Conservation (phyloP, 2,329 filamentous ascomycete species). For the Fusarium sp. region DNA sequence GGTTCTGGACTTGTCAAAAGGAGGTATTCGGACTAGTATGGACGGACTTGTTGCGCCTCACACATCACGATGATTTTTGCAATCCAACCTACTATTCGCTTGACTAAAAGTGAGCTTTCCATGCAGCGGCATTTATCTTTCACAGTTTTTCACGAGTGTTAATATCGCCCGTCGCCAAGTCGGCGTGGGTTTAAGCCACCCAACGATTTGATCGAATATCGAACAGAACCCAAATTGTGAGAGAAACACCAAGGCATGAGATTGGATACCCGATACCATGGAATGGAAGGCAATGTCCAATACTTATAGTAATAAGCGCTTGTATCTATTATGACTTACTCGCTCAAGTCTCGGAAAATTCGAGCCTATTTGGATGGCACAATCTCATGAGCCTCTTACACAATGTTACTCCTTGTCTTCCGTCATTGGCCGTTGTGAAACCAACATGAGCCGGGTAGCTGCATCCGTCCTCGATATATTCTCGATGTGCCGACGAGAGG, state of each 20-base stretch:
- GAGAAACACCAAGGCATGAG: neutral
- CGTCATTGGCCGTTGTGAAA: neutral
- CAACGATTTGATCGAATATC: neutral
- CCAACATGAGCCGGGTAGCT: neutral
- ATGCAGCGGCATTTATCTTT: neutral
- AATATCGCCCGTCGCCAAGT: neutral
- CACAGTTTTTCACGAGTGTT: accelerated
- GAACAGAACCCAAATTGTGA: neutral
- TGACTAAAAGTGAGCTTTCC: accelerated
- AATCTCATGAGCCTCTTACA: neutral
- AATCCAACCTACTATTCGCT: neutral
- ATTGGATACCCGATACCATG: too few species aligned
- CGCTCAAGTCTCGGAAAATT: accelerated
- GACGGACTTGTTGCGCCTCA: neutral
- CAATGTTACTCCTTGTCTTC: neutral
- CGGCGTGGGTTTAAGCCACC: accelerated
- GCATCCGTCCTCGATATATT: neutral
- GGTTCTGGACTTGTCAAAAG: neutral
- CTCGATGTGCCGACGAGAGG: neutral
- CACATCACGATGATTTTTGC: neutral
- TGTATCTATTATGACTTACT: too few species aligned
- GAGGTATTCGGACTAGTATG: neutral
- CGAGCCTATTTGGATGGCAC: neutral
- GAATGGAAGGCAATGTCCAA: too few species aligned
- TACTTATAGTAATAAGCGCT: too few species aligned